These are phyloP conservation scores for Parasarocladium wereldwijsianum DNA, from an alignment of 2,329 filamentous ascomycete species.

Conservation along the genomic window DNA sequence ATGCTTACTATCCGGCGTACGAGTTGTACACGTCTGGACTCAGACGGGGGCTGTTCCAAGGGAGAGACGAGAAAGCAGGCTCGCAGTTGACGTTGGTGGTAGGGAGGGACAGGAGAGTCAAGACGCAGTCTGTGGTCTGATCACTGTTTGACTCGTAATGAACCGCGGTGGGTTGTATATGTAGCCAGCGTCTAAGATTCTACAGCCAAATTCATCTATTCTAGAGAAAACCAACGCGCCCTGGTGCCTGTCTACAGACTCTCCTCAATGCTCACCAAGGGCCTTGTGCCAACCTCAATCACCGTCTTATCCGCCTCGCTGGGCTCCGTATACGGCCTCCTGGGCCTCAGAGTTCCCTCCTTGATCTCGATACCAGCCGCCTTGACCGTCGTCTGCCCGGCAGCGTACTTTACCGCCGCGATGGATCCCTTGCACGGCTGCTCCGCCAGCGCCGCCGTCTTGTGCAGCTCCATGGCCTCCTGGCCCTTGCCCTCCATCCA, in stretches of 20 bases:
- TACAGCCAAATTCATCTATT: too few species aligned
- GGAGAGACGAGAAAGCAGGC: constrained; percentile 26
- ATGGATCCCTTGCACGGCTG: constrained; percentile 52
- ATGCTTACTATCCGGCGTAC: constrained; percentile 56
- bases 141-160: too few species aligned
- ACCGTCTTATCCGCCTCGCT: constrained; percentile 26
- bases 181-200: too few species aligned
- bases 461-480: constrained; percentile 46
- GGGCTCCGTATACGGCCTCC: constrained; percentile 44
- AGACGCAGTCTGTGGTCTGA: too few species aligned
- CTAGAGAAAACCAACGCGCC: too few species aligned
- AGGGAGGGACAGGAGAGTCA: constrained; percentile 42
- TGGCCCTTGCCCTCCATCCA: constrained; percentile 40
- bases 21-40: constrained; percentile 51
- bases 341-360: constrained; percentile 40
- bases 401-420: constrained; percentile 54
- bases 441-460: constrained; percentile 49
- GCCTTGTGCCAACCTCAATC: constrained; percentile 24
- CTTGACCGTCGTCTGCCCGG: constrained; percentile 41
- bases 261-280: constrained; percentile 28
- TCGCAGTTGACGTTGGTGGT: constrained; percentile 40
- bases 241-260: constrained; percentile 3
- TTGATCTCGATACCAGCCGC: constrained; percentile 45
- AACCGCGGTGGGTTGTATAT: too few species aligned
- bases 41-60: constrained; percentile 40